A percentile compares a stretch with the other conserved stretches of the same genome.
These are phyloP conservation scores for Botrytis fragariae DNA, from an alignment of 2,329 filamentous ascomycete genomes.

Conservation along the genomic window DNA sequence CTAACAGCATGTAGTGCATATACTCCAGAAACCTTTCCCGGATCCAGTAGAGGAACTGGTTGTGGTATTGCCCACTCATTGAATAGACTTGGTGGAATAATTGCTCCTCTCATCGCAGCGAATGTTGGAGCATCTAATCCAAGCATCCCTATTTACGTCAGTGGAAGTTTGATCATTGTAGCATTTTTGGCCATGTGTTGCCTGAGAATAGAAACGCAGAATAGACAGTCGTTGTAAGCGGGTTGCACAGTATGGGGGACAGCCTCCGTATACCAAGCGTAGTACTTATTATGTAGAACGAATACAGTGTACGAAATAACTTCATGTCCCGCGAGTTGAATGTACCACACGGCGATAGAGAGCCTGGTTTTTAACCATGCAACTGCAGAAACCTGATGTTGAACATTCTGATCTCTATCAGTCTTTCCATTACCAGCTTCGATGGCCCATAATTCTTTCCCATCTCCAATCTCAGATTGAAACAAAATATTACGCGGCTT, in stretches of 20 bases:
- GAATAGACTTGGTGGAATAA: slow-evolving; percentile 64
- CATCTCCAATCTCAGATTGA: not conserved
- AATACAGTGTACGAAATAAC: not conserved
- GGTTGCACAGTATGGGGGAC: not conserved
- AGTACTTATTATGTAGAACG: not conserved
- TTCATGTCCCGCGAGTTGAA: not conserved
- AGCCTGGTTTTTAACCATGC: not conserved
- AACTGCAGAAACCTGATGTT: not conserved
- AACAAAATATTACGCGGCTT: not conserved
- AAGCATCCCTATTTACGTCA: slow-evolving; percentile 56
- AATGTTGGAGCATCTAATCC: slow-evolving; percentile 45
- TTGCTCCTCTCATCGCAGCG: slow-evolving; percentile 67
- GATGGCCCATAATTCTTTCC: not conserved
- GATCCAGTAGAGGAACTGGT: slow-evolving; percentile 67
- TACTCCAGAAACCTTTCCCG: slow-evolving; percentile 74
- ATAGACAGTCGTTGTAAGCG: slow-evolving; percentile 52
- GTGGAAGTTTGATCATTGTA: slow-evolving; percentile 54
- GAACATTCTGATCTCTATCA: too few relatives aligned
- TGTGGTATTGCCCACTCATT: slow-evolving; percentile 70
- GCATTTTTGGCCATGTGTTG: slow-evolving; percentile 59
- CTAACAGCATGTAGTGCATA: slow-evolving; percentile 49
- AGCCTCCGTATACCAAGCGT: not conserved
- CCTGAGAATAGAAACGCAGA: slow-evolving; percentile 63
- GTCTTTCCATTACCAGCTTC: not conserved
- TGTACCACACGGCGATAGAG: not conserved